Evolutionary conservation across 2,329 filamentous ascomycete species (phyloP).

Genomic region (Fusarium buharicum): DNA sequence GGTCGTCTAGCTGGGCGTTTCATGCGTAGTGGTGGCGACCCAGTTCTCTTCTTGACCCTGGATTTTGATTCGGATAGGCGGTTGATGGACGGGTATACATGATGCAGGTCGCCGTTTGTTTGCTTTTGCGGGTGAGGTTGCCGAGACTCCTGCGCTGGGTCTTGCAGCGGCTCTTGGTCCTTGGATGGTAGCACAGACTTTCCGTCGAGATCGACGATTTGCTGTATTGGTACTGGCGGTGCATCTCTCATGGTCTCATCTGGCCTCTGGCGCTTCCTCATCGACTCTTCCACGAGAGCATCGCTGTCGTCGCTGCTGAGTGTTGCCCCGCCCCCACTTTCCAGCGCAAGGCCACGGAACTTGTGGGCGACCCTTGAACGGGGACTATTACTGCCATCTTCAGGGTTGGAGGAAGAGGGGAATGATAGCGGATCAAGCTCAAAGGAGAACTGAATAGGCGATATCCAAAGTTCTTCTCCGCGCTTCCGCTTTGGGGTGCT

Average conservation of each 20-base stretch:
- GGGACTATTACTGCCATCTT: slow-evolving; percentile 64
- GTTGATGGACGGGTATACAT: slow-evolving; percentile 54
- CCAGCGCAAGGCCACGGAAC: slow-evolving; percentile 63
- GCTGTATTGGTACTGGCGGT: slow-evolving; percentile 16
- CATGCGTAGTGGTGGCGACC: slow-evolving; percentile 53
- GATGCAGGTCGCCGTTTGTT: slow-evolving; percentile 41
- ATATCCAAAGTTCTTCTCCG: slow-evolving; percentile 49
- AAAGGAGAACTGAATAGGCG: slow-evolving; percentile 60
- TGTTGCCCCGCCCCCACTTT: slow-evolving; percentile 58
- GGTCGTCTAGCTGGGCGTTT: slow-evolving; percentile 38
- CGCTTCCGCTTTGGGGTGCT: slow-evolving; percentile 61
- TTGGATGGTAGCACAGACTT: slow-evolving; percentile 11
- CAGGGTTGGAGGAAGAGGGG: slow-evolving; percentile 45
- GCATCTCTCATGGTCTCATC: slow-evolving; percentile 49
- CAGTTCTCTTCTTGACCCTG: slow-evolving; percentile 49
- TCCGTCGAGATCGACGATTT: slow-evolving; percentile 20
- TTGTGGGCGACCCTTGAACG: slow-evolving; percentile 62
- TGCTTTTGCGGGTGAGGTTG: slow-evolving; percentile 24
- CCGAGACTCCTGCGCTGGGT: slow-evolving; percentile 10
- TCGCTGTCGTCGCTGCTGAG: slow-evolving; percentile 45
- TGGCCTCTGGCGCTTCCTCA: slow-evolving; percentile 54
- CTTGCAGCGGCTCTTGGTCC: slow-evolving; percentile 8
- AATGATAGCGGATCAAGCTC: slow-evolving; percentile 54
- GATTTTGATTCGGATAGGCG: slow-evolving; percentile 54
- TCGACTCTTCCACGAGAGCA: slow-evolving; percentile 41